Conservation (phyloP, 2,329 filamentous ascomycete species). For the Elsinoe arachidis region DNA sequence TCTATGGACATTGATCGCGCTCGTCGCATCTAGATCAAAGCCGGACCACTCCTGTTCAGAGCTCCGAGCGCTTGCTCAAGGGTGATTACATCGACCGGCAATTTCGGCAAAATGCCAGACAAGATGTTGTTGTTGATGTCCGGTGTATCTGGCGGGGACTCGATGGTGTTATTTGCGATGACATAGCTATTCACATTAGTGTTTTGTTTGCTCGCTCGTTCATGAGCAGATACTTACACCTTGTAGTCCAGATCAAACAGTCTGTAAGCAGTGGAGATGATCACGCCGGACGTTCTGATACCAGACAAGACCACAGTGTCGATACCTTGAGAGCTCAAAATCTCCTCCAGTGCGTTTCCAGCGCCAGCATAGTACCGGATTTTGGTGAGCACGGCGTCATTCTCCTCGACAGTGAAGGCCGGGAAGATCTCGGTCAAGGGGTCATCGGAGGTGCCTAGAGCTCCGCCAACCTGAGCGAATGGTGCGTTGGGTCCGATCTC, state of each 20-base stretch:
- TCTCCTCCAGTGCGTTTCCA: conserved; percentile 35
- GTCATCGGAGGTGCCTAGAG: conserved; percentile 24
- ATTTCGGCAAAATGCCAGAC: conserved; percentile 24
- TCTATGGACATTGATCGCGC: too few relatives aligned
- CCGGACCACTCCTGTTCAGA: conserved; percentile 15
- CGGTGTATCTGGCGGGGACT: conserved; percentile 20
- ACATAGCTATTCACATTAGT: conserved; percentile 18
- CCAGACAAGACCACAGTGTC: conserved; percentile 37
- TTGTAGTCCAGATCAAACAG: conserved; percentile 39
- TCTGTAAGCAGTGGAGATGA: conserved; percentile 36
- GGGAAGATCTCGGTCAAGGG: conserved; percentile 28
- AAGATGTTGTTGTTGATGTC: conserved; percentile 24
- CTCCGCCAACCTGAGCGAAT: conserved; percentile 28
- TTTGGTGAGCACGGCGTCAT: conserved; percentile 35
- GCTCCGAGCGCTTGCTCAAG: conserved; percentile 26
- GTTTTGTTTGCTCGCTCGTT: neutral
- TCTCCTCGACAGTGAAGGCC: conserved; percentile 25
- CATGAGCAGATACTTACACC: conserved; percentile 28
- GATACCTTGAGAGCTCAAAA: conserved; percentile 32
- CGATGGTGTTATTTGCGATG: conserved; percentile 27
- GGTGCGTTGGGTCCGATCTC: conserved; percentile 30
- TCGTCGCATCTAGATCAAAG: neutral
- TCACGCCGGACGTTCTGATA: conserved; percentile 34
- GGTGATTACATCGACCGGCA: conserved; percentile 26
- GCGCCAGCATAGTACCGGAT: conserved; percentile 35